Evolutionary conservation across 2,329 filamentous ascomycete genomes (phyloP).

Genomic region (Aphanoascus verrucosus): DNA sequence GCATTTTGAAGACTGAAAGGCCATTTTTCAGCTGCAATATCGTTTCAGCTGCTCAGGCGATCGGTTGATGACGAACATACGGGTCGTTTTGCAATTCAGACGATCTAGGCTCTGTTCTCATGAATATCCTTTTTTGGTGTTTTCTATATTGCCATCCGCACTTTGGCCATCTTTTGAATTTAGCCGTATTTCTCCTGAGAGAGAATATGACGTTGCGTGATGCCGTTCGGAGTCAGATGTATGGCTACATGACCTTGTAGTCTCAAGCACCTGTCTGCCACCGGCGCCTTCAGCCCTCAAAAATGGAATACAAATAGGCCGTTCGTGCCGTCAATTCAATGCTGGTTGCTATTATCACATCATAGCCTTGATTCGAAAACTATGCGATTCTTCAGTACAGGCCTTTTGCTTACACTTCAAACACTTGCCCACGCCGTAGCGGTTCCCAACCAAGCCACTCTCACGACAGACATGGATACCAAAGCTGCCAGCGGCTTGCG

Average conservation of each 20-base stretch:
- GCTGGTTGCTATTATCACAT: background rate
- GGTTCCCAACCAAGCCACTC: background rate
- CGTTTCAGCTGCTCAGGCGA: too few species aligned
- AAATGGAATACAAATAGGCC: slow-evolving; percentile 5
- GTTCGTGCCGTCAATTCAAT: background rate
- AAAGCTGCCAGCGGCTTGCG: slow-evolving; percentile 3
- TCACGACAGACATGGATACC: background rate
- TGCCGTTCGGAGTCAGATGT: too few species aligned
- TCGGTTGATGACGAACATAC: too few species aligned
- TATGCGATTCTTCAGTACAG: background rate
- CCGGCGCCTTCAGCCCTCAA: background rate
- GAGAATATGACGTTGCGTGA: too few species aligned
- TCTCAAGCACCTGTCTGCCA: too few species aligned
- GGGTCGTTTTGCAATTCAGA: too few species aligned
- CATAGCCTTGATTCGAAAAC: background rate
- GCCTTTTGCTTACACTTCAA: slow-evolving; percentile 2
- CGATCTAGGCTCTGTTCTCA: too few species aligned
- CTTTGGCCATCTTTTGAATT: too few species aligned
- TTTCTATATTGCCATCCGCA: too few species aligned
- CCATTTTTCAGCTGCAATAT: too few species aligned
- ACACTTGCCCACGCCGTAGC: slow-evolving; percentile 1
- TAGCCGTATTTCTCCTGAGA: background rate
- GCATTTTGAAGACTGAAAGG: background rate
- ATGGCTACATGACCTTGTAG: too few species aligned
- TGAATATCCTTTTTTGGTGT: too few species aligned